Base-by-base conservation (phyloP, 2,329 filamentous ascomycete genomes). In the Neofusicoccum umdonicola region DNA sequence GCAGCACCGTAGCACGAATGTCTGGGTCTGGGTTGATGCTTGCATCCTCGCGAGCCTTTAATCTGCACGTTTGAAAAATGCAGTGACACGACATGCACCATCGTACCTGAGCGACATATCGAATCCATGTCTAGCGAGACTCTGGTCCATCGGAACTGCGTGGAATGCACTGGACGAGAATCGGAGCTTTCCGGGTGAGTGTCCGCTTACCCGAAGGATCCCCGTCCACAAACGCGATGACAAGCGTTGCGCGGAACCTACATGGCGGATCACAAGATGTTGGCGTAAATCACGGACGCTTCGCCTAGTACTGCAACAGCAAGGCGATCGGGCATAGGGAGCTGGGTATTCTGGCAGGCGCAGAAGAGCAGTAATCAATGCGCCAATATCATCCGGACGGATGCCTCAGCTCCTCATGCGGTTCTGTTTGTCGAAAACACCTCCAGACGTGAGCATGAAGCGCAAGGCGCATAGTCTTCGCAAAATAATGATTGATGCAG, bases 181-280 rank as follows among this genome's bases (percentile, higher is more conserved):
- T 60, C 56, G 56, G 56, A 27, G 41, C 41, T 60, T 60, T 60
- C 48, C 56, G 56, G 56, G 34, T 60, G 56, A 45, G 8, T 12
- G 42, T 37, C 42, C 56, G 42, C 41, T 47, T 60, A 60, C 31
- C 56, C 56, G 56, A 47, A 47, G 31, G 13, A 47, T 15, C 31
- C 15, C 22, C 27, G 3, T 19, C 47, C 56, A 4, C 42, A 35
- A 58, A 17, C 6, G 39, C 19, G 13, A n/a, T 15, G 17, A 31
- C 31, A 35, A 27, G 31, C 13, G 48, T 48, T 31, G 4, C 27
- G 22, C 45, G 45, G 45, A 12, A 31, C 27, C 27, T 31, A 31
- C 27, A 31, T 31, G 27, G 27, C 27, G 27, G 27, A 31, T 31
- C 27, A 31, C 27, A 31, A 31, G 27, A 31, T 31, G 6, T 31